These are phyloP conservation scores for Colletotrichum australisinense DNA, from an alignment of 2,329 filamentous ascomycete species.

Conservation along the genomic window DNA sequence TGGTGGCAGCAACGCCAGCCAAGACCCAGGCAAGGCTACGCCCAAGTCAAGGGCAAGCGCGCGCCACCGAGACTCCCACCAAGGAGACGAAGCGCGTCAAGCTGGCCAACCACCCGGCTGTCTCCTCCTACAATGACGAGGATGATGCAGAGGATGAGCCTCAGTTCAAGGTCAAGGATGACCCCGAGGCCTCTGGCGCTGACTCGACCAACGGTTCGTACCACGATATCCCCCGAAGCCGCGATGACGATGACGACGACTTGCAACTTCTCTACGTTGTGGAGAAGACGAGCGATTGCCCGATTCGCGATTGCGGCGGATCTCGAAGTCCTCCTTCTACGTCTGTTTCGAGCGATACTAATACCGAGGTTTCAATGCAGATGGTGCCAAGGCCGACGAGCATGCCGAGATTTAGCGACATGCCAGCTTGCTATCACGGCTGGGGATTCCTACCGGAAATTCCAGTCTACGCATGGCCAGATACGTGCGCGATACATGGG, in stretches of 20 bases:
- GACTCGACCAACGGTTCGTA: conserved; percentile 25
- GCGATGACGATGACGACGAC: conserved; percentile 33
- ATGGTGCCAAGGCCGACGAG: conserved; percentile 12
- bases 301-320: conserved; percentile 23
- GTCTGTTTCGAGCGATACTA: conserved; percentile 32
- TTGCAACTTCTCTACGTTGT: conserved; percentile 34
- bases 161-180: conserved; percentile 21
- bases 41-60: conserved; percentile 40
- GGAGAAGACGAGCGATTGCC: conserved; percentile 29
- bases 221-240: conserved; percentile 14
- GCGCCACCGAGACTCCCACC: not conserved
- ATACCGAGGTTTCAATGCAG: conserved; percentile 29
- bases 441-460: conserved; percentile 17
- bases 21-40: conserved; percentile 36
- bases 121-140: conserved; percentile 20
- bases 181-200: not conserved
- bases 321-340: conserved; percentile 7
- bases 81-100: conserved; percentile 30
- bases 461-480: conserved; percentile 3
- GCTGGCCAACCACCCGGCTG: conserved; percentile 26
- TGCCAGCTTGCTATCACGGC: conserved; percentile 12
- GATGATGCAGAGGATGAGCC: conserved; percentile 11
- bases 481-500: conserved; percentile 17
- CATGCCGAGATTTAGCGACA: conserved; percentile 6
- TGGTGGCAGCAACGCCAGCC: conserved; percentile 22